These are phyloP conservation scores for Luvunga scandens DNA, from an alignment of 345 rosid genomes.

Conservation along the genomic window DNA sequence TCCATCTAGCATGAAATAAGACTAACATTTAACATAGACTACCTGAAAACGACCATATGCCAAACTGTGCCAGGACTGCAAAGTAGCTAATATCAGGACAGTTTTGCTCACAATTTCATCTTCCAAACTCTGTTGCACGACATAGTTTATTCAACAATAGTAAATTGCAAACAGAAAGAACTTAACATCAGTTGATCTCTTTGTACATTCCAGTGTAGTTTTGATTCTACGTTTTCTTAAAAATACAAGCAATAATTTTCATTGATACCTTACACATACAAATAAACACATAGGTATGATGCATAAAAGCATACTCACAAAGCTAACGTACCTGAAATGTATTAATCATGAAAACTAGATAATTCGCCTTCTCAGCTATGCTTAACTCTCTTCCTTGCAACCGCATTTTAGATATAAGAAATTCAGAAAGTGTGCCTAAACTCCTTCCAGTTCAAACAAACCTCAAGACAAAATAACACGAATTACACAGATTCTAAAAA, in stretches of 20 bases:
- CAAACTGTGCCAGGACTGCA: constrained; percentile 87
- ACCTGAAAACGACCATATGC: constrained; percentile 98
- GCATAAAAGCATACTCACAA: constrained; percentile 15
- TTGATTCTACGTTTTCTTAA: neutral
- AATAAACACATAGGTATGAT: neutral
- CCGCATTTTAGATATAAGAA: constrained; percentile 12
- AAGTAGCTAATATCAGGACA: constrained; percentile 76
- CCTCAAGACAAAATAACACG: neutral
- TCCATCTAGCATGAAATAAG: constrained; percentile 4
- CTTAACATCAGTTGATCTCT: neutral
- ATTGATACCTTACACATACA: neutral
- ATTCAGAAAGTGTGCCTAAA: constrained; percentile 10
- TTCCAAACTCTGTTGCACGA: constrained; percentile 81
- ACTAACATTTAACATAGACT: constrained; percentile 4
- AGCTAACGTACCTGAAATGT: constrained; percentile 85
- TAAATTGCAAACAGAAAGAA: neutral
- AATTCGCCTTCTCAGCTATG: constrained; percentile 88
- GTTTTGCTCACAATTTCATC: constrained; percentile 87
- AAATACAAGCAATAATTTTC: neutral
- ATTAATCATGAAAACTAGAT: constrained; percentile 92
- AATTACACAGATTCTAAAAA: neutral
- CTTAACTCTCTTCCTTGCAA: constrained; percentile 80
- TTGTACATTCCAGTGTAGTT: neutral
- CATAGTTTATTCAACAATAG: constrained; percentile 1
- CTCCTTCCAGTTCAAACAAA: neutral